Base-by-base conservation (phyloP, 1,284 basidiomycete species). In the Sanguinoderma infundibulare region DNA sequence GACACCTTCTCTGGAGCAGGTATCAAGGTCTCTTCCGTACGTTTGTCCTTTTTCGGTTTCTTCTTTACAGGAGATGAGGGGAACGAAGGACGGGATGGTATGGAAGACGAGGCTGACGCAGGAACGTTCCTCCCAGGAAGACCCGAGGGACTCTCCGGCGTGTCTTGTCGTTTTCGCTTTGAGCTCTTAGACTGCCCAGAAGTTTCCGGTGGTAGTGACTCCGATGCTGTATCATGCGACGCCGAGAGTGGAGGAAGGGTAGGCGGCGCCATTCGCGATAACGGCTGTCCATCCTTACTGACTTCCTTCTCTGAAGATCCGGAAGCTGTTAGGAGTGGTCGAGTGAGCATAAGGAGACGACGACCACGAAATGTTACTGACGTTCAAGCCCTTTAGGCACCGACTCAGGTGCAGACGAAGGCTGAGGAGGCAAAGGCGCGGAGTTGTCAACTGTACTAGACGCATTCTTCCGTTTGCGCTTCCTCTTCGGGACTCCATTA, bases 401-500 rank as follows among this genome's bases (percentile, higher is more conserved):
- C 49, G 49, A 5, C 12, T 35, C 32, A 34, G 30, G 20, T 35
- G 32, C 12, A 51, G 32, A 4, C 32, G 20, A 5, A n/a, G 49
- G 20, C 9, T 20, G 30, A 12, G 30, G 49, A 24, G 32, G 49
- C 20, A 24, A 15, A 10, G 17, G 32, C 12, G 3, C 10, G 10
- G n/a, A n/a, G n/a, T n/a, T n/a, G 4, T 51, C 49, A 36, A n/a
- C 10, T 24, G 8, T n/a, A 32, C 17, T 26, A 49, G 46, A 30
- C n/a, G 8, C 15, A 8, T 15, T 51, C 32, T 52, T 55, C 12
- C 60, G 60, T 20, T 60, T 73, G 22, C 73, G 73, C 61, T 74
- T 78, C 66, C 72, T 75, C 28, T 70, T 66, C 2, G 65, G 64
- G 22, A 65, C 59, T 3, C 50, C 46, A 26, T 67, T 55, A 5